phyloP scores from a whole-genome alignment of 768 basidiomycete genomes.

The Udeniomyces megalosporus region DNA sequence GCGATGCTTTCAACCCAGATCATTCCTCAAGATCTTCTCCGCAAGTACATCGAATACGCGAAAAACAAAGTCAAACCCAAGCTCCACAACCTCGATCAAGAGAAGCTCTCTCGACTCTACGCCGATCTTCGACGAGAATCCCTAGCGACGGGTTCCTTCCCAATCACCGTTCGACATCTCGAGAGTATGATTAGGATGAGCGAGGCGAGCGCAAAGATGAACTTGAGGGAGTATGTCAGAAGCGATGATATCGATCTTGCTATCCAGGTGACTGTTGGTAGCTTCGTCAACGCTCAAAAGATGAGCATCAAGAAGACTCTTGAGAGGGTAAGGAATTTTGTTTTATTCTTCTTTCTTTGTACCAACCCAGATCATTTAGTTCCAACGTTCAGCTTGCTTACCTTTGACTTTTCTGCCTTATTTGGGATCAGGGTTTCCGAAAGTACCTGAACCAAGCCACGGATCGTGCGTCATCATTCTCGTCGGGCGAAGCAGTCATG shows the following conservation, averaged over 20 bases:
- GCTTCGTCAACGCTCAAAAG: conserved; percentile 94
- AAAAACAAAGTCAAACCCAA: conserved; percentile 84
- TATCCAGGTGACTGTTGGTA: conserved; percentile 84
- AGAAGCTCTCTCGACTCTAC: conserved; percentile 85
- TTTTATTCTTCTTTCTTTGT: not conserved
- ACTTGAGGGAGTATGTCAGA: conserved; percentile 85
- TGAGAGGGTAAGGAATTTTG: conserved; percentile 52
- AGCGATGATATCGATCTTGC: conserved; percentile 93
- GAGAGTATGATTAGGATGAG: conserved; percentile 99
- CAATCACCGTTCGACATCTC: conserved; percentile 91
- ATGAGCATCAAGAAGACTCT: conserved; percentile 96
- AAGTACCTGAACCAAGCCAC: conserved; percentile 92
- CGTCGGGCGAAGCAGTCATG: not conserved
- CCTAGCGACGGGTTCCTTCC: conserved; percentile 92
- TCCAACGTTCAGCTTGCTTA: not conserved
- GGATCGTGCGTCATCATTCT: conserved; percentile 36
- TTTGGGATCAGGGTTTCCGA: conserved; percentile 60
- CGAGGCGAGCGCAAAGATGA: conserved; percentile 97
- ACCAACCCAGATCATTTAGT: not conserved
- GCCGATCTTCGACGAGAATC: conserved; percentile 92
- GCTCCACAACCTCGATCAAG: conserved; percentile 84
- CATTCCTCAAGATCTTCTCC: conserved; percentile 87
- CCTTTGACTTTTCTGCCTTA: not conserved
- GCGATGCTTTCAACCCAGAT: conserved; percentile 38
- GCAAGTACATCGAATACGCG: conserved; percentile 98